Conservation (phyloP, 2,329 filamentous ascomycete genomes). For the Gliomastix tumulicola region DNA sequence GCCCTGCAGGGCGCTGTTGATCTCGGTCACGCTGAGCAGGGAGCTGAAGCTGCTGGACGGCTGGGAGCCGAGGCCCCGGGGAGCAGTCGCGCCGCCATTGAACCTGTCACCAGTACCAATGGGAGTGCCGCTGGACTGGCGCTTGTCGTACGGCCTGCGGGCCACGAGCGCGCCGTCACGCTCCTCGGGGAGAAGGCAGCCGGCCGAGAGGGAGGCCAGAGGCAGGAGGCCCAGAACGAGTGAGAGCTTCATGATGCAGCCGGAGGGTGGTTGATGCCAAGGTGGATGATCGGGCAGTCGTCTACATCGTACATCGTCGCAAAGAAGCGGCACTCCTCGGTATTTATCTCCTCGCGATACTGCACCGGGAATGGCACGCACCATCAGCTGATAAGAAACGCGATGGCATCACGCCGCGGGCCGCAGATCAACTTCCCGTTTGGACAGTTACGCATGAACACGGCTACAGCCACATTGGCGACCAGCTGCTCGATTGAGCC, state of each 20-base stretch:
- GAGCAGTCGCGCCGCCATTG: constrained; percentile 24
- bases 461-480: too few species aligned
- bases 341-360: too few species aligned
- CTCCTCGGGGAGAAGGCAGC: background rate
- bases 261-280: too few species aligned
- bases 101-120: constrained; percentile 30
- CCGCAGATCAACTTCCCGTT: too few species aligned
- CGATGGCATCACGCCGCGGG: too few species aligned
- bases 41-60: constrained; percentile 27
- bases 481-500: too few species aligned
- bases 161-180: background rate
- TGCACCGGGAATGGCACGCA: too few species aligned
- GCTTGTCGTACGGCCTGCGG: background rate
- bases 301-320: too few species aligned
- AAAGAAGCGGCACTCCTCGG: too few species aligned
- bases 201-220: background rate
- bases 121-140: constrained; percentile 8
- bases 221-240: background rate
- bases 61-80: constrained; percentile 16
- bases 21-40: constrained; percentile 37
- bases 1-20: constrained; percentile 33
- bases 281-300: too few species aligned
- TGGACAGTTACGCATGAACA: too few species aligned
- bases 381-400: too few species aligned
- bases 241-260: background rate